Evolutionary conservation across 768 basidiomycete genomes (phyloP).

Genomic region (Phlebiopsis gigantea): DNA sequence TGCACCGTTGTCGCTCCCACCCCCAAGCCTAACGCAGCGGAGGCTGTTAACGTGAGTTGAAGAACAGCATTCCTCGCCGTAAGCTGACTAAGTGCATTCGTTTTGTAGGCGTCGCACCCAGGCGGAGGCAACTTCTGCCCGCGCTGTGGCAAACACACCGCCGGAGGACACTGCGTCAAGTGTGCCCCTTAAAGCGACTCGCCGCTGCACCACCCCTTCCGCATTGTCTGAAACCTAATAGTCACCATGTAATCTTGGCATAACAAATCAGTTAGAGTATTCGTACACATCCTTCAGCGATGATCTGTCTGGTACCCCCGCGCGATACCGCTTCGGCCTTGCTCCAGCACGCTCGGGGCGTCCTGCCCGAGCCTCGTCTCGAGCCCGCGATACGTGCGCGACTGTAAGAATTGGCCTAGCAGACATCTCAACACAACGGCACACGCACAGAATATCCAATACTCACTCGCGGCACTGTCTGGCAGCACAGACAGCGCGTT

Average conservation of each 20-base stretch:
- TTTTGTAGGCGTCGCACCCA: background rate
- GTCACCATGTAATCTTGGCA: background rate
- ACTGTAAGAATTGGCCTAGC: slow-evolving; percentile 65
- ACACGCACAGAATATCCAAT: background rate
- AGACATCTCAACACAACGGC: background rate
- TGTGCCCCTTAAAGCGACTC: too few species aligned
- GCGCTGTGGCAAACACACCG: background rate
- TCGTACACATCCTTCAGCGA: too few species aligned
- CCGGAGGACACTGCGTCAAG: too few species aligned
- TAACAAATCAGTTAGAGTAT: too few species aligned
- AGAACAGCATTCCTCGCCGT: too few species aligned
- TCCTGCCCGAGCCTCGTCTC: slow-evolving; percentile 76
- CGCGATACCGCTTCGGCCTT: slow-evolving; percentile 87
- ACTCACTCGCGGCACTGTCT: slow-evolving; percentile 69
- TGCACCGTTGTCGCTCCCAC: too few species aligned
- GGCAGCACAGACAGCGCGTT: slow-evolving; percentile 45
- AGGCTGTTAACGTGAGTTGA: too few species aligned
- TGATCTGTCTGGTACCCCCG: slow-evolving; percentile 70
- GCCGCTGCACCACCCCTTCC: too few species aligned
- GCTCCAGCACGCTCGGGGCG: slow-evolving; percentile 74
- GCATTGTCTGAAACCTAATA: too few species aligned
- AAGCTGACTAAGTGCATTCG: too few species aligned
- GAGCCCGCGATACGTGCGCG: slow-evolving; percentile 74
- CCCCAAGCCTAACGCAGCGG: too few species aligned
- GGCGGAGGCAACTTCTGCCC: background rate